Percentiles rank a stretch among this genome's conserved stretches.
Evolutionary conservation across 805 yeast species (phyloP).

Genomic region (Lipomyces kockii): DNA sequence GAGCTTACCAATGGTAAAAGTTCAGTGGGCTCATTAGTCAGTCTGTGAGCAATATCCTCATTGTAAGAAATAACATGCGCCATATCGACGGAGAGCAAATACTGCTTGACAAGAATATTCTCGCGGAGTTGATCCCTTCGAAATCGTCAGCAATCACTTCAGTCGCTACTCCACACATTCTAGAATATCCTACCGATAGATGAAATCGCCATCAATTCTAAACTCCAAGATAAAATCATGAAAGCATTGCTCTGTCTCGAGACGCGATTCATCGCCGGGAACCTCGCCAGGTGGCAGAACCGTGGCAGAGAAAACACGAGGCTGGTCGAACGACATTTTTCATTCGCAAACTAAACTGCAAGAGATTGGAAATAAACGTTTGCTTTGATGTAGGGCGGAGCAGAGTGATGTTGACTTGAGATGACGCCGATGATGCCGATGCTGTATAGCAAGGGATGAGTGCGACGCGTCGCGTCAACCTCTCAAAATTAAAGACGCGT

Average conservation of each 20-base stretch:
- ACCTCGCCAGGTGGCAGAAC: constrained; percentile 49
- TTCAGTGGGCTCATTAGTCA: constrained; percentile 75
- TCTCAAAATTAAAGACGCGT: background rate
- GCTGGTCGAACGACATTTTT: constrained; percentile 48
- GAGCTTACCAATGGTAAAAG: constrained; percentile 43
- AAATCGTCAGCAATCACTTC: background rate
- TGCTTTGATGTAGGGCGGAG: background rate
- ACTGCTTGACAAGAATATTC: constrained; percentile 76
- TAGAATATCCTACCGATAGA: constrained; percentile 55
- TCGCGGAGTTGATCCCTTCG: constrained; percentile 84
- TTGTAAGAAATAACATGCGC: constrained; percentile 87
- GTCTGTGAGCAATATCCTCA: constrained; percentile 83
- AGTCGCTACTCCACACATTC: too few relatives aligned
- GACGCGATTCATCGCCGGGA: constrained; percentile 56
- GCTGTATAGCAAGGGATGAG: background rate
- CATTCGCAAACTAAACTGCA: background rate
- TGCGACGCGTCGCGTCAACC: constrained; percentile 3
- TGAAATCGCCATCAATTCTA: constrained; percentile 77
- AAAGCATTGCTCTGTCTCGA: constrained; percentile 53
- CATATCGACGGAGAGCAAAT: constrained; percentile 71
- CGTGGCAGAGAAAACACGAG: constrained; percentile 45
- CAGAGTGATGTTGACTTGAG: background rate
- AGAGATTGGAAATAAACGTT: background rate
- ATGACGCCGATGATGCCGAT: background rate
- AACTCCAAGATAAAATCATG: constrained; percentile 82